A percentile compares a stretch with the other conserved stretches of the same genome.
phyloP scores from a whole-genome alignment of 192 early-diverging fungal species.

The Backusella westeae region DNA sequence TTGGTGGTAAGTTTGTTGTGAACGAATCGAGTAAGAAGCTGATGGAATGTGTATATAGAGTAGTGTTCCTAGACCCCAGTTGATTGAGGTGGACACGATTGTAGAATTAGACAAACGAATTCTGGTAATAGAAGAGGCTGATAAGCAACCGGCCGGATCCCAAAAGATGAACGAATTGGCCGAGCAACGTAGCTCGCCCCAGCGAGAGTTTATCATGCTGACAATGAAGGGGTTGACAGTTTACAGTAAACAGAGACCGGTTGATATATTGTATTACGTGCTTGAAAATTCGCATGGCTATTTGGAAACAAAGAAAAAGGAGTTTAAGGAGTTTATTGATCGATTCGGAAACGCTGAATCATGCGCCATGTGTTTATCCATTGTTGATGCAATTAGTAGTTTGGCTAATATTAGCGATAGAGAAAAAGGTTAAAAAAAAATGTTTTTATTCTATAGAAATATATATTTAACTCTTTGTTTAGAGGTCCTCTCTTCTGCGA shows the following conservation, averaged over 20 bases:
- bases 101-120: conserved; percentile 1
- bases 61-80: not conserved
- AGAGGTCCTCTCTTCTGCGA: not conserved
- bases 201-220: conserved; percentile 69
- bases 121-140: conserved; percentile 55
- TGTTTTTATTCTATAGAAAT: too few relatives aligned
- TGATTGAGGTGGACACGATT: not conserved
- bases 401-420: not conserved
- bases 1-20: not conserved
- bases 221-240: conserved; percentile 69
- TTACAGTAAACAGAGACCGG: conserved; percentile 71
- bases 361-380: conserved; percentile 85
- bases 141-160: not conserved
- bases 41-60: not conserved
- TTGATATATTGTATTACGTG: conserved; percentile 70
- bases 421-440: not conserved
- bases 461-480: not conserved
- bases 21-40: not conserved
- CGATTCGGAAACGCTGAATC: conserved; percentile 65
- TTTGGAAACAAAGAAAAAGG: not conserved
- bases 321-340: conserved; percentile 37
- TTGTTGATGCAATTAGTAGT: conserved; percentile 39
- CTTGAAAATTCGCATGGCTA: conserved; percentile 42
- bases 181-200: conserved; percentile 53
- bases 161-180: conserved; percentile 61